Evolutionary conservation across 169 alveolate genomes (phyloP).

Genomic region (Perkinsus olseni): DNA sequence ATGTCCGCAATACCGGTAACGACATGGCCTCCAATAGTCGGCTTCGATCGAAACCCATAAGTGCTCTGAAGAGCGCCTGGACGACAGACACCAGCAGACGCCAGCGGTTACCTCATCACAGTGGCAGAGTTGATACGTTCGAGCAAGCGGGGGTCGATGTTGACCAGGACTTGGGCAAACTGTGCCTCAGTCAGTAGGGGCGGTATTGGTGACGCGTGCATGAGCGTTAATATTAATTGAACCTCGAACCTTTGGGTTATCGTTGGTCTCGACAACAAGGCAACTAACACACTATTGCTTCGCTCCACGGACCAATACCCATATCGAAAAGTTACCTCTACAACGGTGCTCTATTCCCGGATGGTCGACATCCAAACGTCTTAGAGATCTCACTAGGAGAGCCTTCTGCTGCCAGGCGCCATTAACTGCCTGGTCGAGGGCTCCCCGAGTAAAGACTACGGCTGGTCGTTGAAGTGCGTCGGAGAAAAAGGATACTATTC

Average conservation of each 20-base stretch:
- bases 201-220: background rate
- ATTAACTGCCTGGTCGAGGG: background rate
- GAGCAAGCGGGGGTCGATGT: background rate
- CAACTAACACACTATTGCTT: background rate
- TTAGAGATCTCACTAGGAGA: background rate
- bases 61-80: background rate
- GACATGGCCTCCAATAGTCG: background rate
- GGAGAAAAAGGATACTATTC: background rate
- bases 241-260: background rate
- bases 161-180: background rate
- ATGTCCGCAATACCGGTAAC: background rate
- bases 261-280: background rate
- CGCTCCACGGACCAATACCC: too few relatives aligned
- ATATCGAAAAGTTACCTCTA: background rate
- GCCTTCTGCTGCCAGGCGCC: constrained; percentile 1
- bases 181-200: background rate
- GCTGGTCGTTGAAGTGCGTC: background rate
- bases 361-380: background rate
- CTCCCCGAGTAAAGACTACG: background rate
- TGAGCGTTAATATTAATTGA: background rate
- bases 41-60: background rate
- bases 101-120: background rate
- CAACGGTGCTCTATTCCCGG: background rate
- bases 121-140: background rate
- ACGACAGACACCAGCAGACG: background rate